Conservation (phyloP, 2,329 filamentous ascomycete genomes). For the Botryotinia convoluta region DNA sequence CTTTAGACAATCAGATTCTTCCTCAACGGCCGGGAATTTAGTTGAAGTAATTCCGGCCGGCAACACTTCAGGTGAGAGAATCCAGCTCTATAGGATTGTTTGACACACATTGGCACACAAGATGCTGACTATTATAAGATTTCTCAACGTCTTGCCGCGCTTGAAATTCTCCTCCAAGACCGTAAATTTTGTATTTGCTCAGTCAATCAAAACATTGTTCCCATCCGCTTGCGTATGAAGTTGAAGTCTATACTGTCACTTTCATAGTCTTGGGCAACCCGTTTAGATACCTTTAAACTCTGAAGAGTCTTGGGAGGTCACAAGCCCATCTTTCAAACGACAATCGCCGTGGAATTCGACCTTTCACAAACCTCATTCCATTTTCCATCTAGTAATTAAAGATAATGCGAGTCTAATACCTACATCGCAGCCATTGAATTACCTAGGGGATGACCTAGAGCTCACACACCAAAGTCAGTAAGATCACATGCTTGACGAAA, state of each 20-base stretch:
- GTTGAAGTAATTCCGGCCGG: not conserved
- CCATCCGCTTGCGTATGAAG: not conserved
- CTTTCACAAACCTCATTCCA: not conserved
- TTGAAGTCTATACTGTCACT: not conserved
- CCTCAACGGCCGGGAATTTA: not conserved
- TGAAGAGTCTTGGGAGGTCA: too few species aligned
- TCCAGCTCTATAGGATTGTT: not conserved
- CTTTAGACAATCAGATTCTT: not conserved
- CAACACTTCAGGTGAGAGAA: not conserved
- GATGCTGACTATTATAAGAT: not conserved
- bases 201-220: not conserved
- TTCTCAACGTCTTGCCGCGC: not conserved
- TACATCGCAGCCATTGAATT: not conserved
- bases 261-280: not conserved
- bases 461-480: not conserved
- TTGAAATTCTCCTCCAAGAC: not conserved
- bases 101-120: too few species aligned
- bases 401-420: not conserved
- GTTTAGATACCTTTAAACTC: not conserved
- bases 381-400: not conserved
- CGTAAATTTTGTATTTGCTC: not conserved
- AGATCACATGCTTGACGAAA: not conserved
- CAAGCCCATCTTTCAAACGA: not conserved
- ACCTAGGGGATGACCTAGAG: not conserved
- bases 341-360: too few species aligned